These are phyloP conservation scores for Magnolia sinica DNA, from an alignment of 164 flowering plant species.

Conservation along the genomic window DNA sequence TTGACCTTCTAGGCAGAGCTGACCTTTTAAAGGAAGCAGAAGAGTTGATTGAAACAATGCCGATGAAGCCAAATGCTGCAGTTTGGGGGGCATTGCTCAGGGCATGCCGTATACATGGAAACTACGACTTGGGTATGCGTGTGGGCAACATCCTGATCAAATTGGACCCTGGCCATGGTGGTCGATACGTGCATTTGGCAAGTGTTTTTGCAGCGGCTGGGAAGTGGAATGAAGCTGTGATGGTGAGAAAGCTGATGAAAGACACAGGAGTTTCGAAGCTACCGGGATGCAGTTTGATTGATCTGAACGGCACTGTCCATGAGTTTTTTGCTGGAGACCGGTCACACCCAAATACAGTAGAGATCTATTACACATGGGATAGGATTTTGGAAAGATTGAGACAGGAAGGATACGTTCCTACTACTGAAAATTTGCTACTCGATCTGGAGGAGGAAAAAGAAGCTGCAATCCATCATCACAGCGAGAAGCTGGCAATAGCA, in stretches of 20 bases:
- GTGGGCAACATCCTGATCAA: conserved; percentile 34
- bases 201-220: conserved; percentile 30
- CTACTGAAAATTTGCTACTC: conserved; percentile 16
- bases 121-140: conserved; percentile 34
- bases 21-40: conserved; percentile 44
- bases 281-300: conserved; percentile 42
- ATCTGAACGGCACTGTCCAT: conserved; percentile 35
- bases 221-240: conserved; percentile 37
- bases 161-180: conserved; percentile 39
- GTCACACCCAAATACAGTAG: conserved; percentile 26
- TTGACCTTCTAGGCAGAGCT: conserved; percentile 50
- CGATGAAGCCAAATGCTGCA: conserved; percentile 41
- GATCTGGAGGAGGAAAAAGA: conserved; percentile 35
- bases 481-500: conserved; percentile 35
- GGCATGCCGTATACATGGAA: conserved; percentile 39
- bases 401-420: conserved; percentile 34
- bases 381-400: conserved; percentile 23
- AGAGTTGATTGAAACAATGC: conserved; percentile 38
- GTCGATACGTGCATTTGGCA: conserved; percentile 43
- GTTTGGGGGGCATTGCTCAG: conserved; percentile 48
- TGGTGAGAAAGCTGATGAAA: conserved; percentile 35
- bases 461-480: conserved; percentile 29
- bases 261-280: conserved; percentile 32
- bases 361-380: conserved; percentile 23
- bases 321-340: conserved; percentile 37